Base-by-base conservation (phyloP, 306 rosid species). In the Pachyrhizus erosus region DNA sequence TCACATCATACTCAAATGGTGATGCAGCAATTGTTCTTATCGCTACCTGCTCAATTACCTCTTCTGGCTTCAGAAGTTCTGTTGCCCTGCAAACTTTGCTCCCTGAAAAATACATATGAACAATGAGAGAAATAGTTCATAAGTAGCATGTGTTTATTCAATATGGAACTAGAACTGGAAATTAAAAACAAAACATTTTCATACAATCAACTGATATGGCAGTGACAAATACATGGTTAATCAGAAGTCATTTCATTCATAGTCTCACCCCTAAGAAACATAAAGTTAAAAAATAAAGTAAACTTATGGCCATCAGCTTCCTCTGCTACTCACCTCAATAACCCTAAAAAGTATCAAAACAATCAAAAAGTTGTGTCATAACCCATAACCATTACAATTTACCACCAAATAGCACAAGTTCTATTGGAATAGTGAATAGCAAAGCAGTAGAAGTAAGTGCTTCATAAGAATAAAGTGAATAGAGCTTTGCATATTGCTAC, bases 41-140 rank as follows among this genome's bases (percentile, higher is more conserved):
- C 87, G 93, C 95, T 80, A 95, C 86, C 85, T 95, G 97, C 87
- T 95, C 98, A 21, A 93, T 87, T 52, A 91, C 88, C 84, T 89
- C 97, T 69, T 95, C 98, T 4, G 93, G 97, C 79, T 93, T 93
- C 75, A 76, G 61, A 67, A 91, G 88, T 74, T 90, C 93, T 20
- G 91, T 73, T 49, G 86, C 78, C 90, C 98, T 84, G 69, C 98
- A 94, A 74, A 95, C 88, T 81, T 76, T 94, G 71, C 69, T 85
- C 54, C 98, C 97, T 92, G 82, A 43, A 89, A 74, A n/a, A 70
- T 20, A 21, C 17, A 51, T 76, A 79, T 1, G 66, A 43, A 26
- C 29, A 55, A 61, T 5, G 21, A 75, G 34, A 75, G 8, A 67
- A 29, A 67, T 49, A 20, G n/a, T 11, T 12, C 9, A 55, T 20